A percentile compares a stretch with the other conserved stretches of the same genome.
These are phyloP conservation scores for Penicillium sp. DNA, from an alignment of 2,329 filamentous ascomycete species.

Conservation along the genomic window DNA sequence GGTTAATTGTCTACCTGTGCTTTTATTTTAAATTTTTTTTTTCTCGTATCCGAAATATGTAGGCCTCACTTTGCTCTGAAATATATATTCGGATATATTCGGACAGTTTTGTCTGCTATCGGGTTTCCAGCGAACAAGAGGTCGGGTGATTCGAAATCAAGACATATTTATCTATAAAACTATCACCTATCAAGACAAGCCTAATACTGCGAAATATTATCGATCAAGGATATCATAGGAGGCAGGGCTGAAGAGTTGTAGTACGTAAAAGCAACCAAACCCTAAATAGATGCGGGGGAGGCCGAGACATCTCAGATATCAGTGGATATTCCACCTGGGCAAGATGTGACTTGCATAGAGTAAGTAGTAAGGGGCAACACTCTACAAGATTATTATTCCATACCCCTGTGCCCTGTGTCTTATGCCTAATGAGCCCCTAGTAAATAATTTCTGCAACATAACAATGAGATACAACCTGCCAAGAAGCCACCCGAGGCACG, in stretches of 20 bases:
- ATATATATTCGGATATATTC: background rate
- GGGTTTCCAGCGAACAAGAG: background rate
- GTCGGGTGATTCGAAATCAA: background rate
- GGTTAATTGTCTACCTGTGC: background rate
- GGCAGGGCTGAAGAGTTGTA: background rate
- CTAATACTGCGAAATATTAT: background rate
- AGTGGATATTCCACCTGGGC: background rate
- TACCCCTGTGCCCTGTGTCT: background rate
- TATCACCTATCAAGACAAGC: too few species aligned
- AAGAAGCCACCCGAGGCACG: constrained; percentile 6
- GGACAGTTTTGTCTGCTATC: background rate
- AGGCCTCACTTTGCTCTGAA: too few species aligned
- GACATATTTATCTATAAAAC: too few species aligned
- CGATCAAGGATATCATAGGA: background rate
- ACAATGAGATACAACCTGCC: constrained; percentile 3
- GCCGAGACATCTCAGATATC: background rate
- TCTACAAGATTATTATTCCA: background rate
- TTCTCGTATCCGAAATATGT: background rate
- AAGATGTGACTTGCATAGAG: background rate
- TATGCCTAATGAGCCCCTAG: background rate
- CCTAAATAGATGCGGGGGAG: background rate
- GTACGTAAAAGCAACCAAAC: background rate
- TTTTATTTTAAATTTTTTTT: background rate
- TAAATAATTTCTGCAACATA: background rate
- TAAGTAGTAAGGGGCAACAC: background rate